phyloP scores from a whole-genome alignment of 495 filamentous ascomycete species.

The Hypoxylon lienhwacheense region DNA sequence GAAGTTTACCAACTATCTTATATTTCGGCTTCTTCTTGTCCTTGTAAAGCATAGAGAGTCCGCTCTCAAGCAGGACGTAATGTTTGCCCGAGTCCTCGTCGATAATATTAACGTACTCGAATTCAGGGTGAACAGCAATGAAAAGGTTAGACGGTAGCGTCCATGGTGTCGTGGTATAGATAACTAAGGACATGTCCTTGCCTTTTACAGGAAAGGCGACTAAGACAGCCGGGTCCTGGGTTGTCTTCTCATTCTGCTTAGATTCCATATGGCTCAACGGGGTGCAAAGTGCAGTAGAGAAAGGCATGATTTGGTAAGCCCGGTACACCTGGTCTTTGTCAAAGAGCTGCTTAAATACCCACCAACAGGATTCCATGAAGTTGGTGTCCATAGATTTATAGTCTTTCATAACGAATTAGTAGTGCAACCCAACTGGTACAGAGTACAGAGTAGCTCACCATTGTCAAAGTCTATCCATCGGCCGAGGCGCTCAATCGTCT shows the following conservation, averaged over 20 bases:
- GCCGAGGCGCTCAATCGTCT: constrained; percentile 85
- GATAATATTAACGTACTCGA: constrained; percentile 90
- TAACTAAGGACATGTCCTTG: constrained; percentile 25
- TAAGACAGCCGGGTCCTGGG: constrained; percentile 31
- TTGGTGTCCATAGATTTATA: constrained; percentile 77
- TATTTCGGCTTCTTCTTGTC: constrained; percentile 97
- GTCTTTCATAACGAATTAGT: too few species aligned
- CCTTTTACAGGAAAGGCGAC: constrained; percentile 30
- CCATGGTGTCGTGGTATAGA: constrained; percentile 88
- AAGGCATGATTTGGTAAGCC: constrained; percentile 85
- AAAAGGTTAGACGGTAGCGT: constrained; percentile 84
- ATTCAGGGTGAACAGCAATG: constrained; percentile 82
- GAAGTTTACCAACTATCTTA: constrained; percentile 79
- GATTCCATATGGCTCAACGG: constrained; percentile 86
- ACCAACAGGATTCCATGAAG: constrained; percentile 92
- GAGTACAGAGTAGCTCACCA: too few species aligned
- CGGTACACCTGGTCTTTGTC: constrained; percentile 81
- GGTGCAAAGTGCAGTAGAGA: constrained; percentile 80
- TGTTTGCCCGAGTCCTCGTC: constrained; percentile 81
- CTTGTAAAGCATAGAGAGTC: constrained; percentile 87
- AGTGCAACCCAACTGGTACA: too few species aligned
- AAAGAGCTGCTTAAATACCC: constrained; percentile 83
- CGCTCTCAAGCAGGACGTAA: constrained; percentile 84
- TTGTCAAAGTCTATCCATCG: constrained; percentile 99
- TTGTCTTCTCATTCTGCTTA: constrained; percentile 63